A percentile compares a stretch with the other conserved stretches of the same genome.
phyloP scores from a whole-genome alignment of 129 eudicot species.

The Logfia minima region DNA sequence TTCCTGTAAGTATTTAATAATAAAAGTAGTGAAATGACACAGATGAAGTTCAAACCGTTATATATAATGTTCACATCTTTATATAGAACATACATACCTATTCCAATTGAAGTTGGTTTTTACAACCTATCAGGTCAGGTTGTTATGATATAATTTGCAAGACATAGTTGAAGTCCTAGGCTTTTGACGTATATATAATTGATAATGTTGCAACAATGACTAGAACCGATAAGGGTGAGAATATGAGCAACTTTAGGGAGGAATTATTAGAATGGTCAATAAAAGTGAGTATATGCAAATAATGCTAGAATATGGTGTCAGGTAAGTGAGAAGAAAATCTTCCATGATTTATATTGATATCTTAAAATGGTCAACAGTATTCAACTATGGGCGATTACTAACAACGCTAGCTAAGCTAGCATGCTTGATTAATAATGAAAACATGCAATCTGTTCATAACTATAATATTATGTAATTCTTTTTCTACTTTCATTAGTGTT shows the following conservation, averaged over 20 bases:
- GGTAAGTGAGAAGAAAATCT: not conserved
- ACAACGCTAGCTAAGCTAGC: not conserved
- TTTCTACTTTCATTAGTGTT: not conserved
- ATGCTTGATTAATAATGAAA: not conserved
- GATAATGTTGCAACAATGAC: not conserved
- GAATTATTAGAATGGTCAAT: not conserved
- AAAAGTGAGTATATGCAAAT: not conserved
- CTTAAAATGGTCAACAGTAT: not conserved
- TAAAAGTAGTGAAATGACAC: slow-evolving; percentile 1
- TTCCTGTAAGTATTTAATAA: slow-evolving; percentile 72
- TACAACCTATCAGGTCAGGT: not conserved
- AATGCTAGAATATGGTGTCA: not conserved
- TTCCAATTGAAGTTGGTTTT: not conserved
- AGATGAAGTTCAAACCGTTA: not conserved
- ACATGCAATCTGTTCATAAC: not conserved
- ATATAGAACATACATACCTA: not conserved
- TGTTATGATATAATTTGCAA: not conserved
- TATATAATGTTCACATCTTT: slow-evolving; percentile 2
- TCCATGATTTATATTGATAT: not conserved
- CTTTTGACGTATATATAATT: slow-evolving; percentile 2
- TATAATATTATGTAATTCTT: not conserved
- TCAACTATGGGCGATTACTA: not conserved
- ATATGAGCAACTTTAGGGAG: not conserved
- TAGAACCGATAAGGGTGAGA: not conserved
- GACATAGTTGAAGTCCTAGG: not conserved